phyloP scores from a whole-genome alignment of 495 filamentous ascomycete genomes.

The Terfezia claveryi region DNA sequence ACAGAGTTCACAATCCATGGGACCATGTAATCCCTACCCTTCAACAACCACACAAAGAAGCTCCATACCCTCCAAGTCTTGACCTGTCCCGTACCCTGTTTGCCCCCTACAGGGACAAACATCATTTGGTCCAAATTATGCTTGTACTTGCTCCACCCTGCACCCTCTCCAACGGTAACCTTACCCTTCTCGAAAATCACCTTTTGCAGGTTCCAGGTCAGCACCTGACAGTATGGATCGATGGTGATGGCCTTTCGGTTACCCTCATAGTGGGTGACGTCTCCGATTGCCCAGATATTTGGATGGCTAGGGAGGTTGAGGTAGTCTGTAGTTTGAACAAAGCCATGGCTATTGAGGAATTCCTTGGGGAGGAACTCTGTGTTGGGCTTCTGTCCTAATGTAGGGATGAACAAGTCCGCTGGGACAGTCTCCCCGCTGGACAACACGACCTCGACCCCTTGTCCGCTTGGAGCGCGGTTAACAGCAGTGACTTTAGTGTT shows the following conservation, averaged over 20 bases:
- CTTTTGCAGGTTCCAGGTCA: constrained; percentile 7
- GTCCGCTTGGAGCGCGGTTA: constrained; percentile 1
- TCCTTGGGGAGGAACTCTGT: constrained; percentile 32
- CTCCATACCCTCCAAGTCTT: constrained; percentile 30
- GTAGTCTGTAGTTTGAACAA: constrained; percentile 33
- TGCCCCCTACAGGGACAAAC: constrained; percentile 31
- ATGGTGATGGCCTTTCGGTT: constrained; percentile 1
- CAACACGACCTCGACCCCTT: constrained; percentile 8
- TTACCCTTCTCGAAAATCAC: constrained; percentile 20
- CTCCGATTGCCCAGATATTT: constrained; percentile 33
- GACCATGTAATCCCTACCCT: constrained; percentile 32
- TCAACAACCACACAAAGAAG: constrained; percentile 30
- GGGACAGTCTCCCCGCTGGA: constrained; percentile 21
- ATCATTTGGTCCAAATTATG: constrained; percentile 15
- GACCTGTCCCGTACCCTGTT: constrained; percentile 30
- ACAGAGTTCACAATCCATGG: too few species aligned
- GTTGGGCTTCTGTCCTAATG: constrained; percentile 38
- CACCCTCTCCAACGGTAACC: not conserved
- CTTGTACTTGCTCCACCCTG: constrained; percentile 26
- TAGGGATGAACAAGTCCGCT: constrained; percentile 42
- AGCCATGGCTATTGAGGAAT: constrained; percentile 29
- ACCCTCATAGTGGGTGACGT: constrained; percentile 20
- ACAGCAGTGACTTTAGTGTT: constrained; percentile 21
- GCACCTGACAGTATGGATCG: not conserved
- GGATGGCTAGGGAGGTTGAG: constrained; percentile 26